Evolutionary conservation across 352 stramenopile species (phyloP).

Genomic region (Phytophthora hibernalis): DNA sequence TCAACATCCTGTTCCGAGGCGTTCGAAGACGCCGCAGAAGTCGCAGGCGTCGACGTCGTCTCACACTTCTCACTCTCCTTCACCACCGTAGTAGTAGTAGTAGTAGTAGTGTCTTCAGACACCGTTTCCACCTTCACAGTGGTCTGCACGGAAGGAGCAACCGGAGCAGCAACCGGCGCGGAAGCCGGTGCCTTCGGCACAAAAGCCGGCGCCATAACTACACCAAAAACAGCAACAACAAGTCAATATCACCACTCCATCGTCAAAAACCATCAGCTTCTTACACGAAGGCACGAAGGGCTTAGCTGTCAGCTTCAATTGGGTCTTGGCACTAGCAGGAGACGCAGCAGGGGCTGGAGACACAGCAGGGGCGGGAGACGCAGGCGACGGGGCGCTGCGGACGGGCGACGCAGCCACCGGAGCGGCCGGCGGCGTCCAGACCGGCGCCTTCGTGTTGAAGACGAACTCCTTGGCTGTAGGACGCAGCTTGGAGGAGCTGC

Average conservation of each 20-base stretch:
- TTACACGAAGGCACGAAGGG: constrained; percentile 67
- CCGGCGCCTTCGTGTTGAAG: constrained; percentile 59
- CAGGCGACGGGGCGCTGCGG: background rate
- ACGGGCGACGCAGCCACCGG: background rate
- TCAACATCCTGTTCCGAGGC: constrained; percentile 49
- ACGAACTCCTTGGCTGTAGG: constrained; percentile 72
- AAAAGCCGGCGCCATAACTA: constrained; percentile 48
- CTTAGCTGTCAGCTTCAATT: constrained; percentile 65
- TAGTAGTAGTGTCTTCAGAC: background rate
- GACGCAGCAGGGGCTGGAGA: constrained; percentile 16
- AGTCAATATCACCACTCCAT: background rate
- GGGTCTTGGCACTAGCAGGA: constrained; percentile 35
- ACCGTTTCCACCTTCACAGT: constrained; percentile 21
- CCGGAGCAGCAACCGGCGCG: background rate
- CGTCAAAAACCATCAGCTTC: background rate
- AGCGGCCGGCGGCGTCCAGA: constrained; percentile 49
- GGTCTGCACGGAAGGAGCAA: constrained; percentile 26
- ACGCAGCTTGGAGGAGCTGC: constrained; percentile 57
- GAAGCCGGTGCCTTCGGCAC: constrained; percentile 25
- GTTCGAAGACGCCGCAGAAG: constrained; percentile 35
- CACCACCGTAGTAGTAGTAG: constrained; percentile 7
- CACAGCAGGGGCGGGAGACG: constrained; percentile 9
- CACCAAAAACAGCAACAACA: background rate
- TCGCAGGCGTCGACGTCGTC: constrained; percentile 33
- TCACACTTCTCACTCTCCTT: constrained; percentile 20